Evolutionary conservation across 2,329 filamentous ascomycete genomes (phyloP).

Genomic region (Penicillium sp.): DNA sequence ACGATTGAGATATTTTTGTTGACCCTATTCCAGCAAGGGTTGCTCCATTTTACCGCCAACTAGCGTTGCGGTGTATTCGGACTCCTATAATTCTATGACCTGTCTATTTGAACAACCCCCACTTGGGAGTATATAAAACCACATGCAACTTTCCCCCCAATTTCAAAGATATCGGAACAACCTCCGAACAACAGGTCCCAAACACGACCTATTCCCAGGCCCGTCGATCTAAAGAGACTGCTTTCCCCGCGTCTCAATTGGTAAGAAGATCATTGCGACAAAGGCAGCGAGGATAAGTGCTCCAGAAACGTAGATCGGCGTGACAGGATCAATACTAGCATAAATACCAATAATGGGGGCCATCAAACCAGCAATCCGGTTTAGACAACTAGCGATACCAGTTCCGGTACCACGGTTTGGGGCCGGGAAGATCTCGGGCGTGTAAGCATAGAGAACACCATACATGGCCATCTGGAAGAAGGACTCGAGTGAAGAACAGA

Average conservation of each 20-base stretch:
- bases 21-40: no score
- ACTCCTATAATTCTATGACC: no score
- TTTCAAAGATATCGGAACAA: background rate
- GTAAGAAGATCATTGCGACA: conserved; percentile 44
- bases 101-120: no score
- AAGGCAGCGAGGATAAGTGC: conserved; percentile 43
- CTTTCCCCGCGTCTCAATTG: conserved; percentile 46
- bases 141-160: no score
- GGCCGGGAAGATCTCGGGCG: conserved; percentile 59
- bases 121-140: no score
- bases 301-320: conserved; percentile 47
- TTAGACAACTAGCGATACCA: conserved; percentile 48
- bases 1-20: no score
- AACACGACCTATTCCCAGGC: background rate
- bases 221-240: conserved; percentile 32
- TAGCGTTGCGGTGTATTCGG: no score
- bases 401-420: conserved; percentile 56
- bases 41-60: no score
- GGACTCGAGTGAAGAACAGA: conserved; percentile 52
- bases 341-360: conserved; percentile 47
- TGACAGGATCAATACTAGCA: conserved; percentile 35
- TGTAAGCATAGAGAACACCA: conserved; percentile 59
- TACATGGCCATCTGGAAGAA: conserved; percentile 59
- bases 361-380: conserved; percentile 44
- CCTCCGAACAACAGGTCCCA: background rate